Base-by-base conservation (phyloP, 2,329 filamentous ascomycete species). In the Penicillium sp. region DNA sequence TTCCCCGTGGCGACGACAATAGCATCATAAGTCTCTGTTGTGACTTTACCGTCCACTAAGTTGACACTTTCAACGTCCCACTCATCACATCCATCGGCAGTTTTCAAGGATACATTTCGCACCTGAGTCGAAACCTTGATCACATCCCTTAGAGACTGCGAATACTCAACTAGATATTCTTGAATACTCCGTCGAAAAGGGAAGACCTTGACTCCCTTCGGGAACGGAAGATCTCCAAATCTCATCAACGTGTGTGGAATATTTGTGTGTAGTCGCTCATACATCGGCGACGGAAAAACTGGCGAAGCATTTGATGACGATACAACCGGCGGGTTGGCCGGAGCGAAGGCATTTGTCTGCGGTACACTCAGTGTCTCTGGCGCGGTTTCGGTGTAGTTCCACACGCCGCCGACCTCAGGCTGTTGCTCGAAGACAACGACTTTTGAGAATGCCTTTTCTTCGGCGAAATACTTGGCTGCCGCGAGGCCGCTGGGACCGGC, bases 341-440 rank as follows among this genome's bases (percentile, higher is more conserved):
- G 26, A 30, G 26, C 26, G 9, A 30, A 30, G 26, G 26, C 26
- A 30, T 30, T 30, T 30, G 26, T 30, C 9, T 30, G 26, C 26
- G 26, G 26, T 30, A 30, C 26, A 30, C 26, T 30, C 26, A 30
- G 26, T 30, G 26, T 30, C 9, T 30, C 26, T 30, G 26, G 9
- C 9, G 26, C 26, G 9, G 26, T 30, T 30, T 30, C 26, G 26
- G 26, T 30, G 70, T 94, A 91, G 66, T 91, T 88, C 93, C 93
- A 97, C 8, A 94, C 83, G 2, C 93, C 93, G 57, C 91, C 93
- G 7, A 88, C 82, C 47, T 83, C 80, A 46, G 80, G 76, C 62
- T 91, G 86, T 72, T 96, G 90, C 73, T 97, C 93, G 65, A 89
- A 95, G 40, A 96, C 73, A 59, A 86, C 83, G 59, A 97, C 85